Percentiles rank a stretch among this genome's conserved stretches.
Evolutionary conservation across 805 yeast species (phyloP).

Genomic region (Jamesozyma hellenica): DNA sequence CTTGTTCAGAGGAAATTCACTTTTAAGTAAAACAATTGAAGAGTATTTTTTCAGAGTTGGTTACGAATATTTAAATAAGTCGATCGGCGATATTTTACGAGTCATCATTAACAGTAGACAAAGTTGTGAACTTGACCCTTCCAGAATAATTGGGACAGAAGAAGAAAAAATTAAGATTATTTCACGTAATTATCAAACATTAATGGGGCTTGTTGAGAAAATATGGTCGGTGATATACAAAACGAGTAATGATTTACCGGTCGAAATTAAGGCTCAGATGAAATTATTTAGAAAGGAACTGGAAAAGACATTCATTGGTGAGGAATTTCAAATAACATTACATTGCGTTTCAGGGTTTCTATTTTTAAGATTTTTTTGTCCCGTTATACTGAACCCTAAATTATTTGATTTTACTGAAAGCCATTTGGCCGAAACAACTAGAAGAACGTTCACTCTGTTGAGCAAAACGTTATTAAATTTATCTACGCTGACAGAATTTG

Average conservation of each 20-base stretch:
- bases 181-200: conserved; percentile 38
- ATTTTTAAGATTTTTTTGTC: conserved; percentile 78
- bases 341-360: conserved; percentile 77
- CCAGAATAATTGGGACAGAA: conserved; percentile 34
- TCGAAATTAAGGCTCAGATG: conserved; percentile 52
- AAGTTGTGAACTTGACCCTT: conserved; percentile 78
- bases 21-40: conserved; percentile 75
- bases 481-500: conserved; percentile 66
- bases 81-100: conserved; percentile 60
- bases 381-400: conserved; percentile 85
- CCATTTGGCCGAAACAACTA: conserved; percentile 62
- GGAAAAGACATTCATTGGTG: conserved; percentile 46
- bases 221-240: conserved; percentile 58
- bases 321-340: conserved; percentile 36
- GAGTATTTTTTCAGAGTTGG: conserved; percentile 68
- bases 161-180: conserved; percentile 33
- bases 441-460: conserved; percentile 68
- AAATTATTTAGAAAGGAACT: conserved; percentile 52
- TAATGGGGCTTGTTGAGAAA: conserved; percentile 42
- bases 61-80: conserved; percentile 61
- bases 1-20: conserved; percentile 75
- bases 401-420: conserved; percentile 60
- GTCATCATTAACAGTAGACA: conserved; percentile 41
- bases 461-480: conserved; percentile 73
- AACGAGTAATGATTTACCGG: conserved; percentile 70